Evolutionary conservation across 331 rosid species (phyloP), one percentile per base, ranked within the genome.

Genomic region (Saraca asoca): DNA sequence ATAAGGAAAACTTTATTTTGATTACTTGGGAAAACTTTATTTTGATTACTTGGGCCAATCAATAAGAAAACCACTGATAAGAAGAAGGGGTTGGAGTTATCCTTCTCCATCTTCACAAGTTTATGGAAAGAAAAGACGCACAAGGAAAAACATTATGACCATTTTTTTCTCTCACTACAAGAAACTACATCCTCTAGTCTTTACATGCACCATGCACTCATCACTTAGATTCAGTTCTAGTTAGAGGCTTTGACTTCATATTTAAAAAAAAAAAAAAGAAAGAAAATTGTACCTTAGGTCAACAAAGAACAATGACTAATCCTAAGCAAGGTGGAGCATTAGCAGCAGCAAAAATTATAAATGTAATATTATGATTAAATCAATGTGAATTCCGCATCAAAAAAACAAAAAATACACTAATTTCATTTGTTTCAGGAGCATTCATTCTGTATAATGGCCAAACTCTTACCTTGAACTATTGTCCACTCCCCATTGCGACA

Each of bases 401-500:
- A 19, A 5, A 12, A 12, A 13, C 9, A 59, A 12, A 17, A 12
- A 7, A 0, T 10, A 50, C 6, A 49, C 45, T 19, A 46, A 33
- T 38, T 43, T 5, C 69, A 56, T 12, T 37, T 13, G 6, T 11
- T 31, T 31, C 68, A 29, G 37, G 13, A 35, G 48, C 53, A 56
- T 66, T 39, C 45, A 56, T 41, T 37, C n/a, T 3, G 57, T 56
- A 33, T 17, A 44, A 43, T 67, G 20, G 33, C 16, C 15, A 48
- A 55, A 64, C 38, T 55, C 66, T 71, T 74, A 91, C 97, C 97
- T 81, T 86, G 90, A 64, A 88, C 97, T 34, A 91, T 86, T 70
- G 74, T 81, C 97, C 97, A 88, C 68, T 91, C 96, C 29, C 97
- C 97, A 55, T 78, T 75, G 68, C 70, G 50, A 72, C 86, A 78